Evolutionary conservation across 768 basidiomycete genomes (phyloP).

Genomic region (Termitomyces sp.): DNA sequence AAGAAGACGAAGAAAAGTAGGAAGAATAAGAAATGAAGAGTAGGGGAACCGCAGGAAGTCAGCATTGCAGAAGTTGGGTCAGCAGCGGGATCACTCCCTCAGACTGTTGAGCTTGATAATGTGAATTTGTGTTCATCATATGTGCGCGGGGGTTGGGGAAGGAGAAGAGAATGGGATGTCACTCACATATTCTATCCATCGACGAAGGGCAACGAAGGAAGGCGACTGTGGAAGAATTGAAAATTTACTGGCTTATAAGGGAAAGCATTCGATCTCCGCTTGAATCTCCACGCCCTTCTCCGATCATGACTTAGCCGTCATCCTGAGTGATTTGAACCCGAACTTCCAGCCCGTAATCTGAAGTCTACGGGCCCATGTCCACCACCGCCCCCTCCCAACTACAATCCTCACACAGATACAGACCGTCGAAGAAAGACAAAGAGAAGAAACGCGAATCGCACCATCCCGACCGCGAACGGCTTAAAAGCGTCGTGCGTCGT

Average conservation of each 20-base stretch:
- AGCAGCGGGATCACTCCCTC: slow-evolving; percentile 47
- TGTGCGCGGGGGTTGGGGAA: not conserved
- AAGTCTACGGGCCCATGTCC: slow-evolving; percentile 16
- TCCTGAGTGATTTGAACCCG: no score
- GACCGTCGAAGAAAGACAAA: slow-evolving; percentile 30
- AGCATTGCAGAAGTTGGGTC: slow-evolving; percentile 62
- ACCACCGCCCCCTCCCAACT: slow-evolving; percentile 23
- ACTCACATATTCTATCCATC: not conserved
- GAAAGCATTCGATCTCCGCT: slow-evolving; percentile 2
- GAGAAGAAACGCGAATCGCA: slow-evolving; percentile 34
- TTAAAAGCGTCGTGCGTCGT: slow-evolving; percentile 86
- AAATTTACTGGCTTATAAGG: not conserved
- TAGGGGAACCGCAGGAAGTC: slow-evolving; percentile 26
- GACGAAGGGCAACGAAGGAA: not conserved
- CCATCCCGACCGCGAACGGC: slow-evolving; percentile 48
- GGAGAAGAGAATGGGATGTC: not conserved
- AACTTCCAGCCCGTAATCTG: no score
- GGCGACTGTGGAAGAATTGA: not conserved
- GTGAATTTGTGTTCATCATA: slow-evolving; percentile 55
- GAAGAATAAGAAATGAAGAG: not conserved
- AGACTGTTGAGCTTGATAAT: slow-evolving; percentile 67
- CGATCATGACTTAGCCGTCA: not conserved
- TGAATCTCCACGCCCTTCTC: not conserved
- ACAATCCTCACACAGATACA: slow-evolving; percentile 20
- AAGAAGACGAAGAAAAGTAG: not conserved